These are phyloP conservation scores for Chrysanthemum seticuspe DNA, from an alignment of 129 eudicot genomes.

Conservation along the genomic window DNA sequence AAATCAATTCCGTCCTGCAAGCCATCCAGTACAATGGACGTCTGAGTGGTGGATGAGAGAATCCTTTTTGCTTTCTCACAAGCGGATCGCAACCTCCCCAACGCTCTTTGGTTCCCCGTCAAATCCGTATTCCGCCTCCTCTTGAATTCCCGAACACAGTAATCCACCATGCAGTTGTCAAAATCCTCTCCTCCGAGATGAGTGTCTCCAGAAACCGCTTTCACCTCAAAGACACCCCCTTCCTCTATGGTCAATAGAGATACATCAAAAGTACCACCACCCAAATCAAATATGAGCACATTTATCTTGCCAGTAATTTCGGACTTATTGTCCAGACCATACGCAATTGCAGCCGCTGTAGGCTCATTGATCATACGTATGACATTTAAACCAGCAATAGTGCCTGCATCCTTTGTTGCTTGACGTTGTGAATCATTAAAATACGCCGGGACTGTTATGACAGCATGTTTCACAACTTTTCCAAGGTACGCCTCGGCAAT, in stretches of 20 bases:
- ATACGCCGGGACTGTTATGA: too few species aligned
- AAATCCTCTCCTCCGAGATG: slow-evolving; percentile 24
- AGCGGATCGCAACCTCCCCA: slow-evolving; percentile 14
- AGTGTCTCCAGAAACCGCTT: slow-evolving; percentile 21
- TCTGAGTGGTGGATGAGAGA: too few species aligned
- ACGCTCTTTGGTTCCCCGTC: neutral
- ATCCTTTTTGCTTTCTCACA: too few species aligned
- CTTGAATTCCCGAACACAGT: slow-evolving; percentile 17
- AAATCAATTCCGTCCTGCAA: too few species aligned
- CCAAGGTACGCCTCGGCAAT: too few species aligned
- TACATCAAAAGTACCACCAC: slow-evolving; percentile 28
- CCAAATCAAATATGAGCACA: slow-evolving; percentile 16
- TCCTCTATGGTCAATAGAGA: slow-evolving; percentile 1
- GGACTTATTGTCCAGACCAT: slow-evolving; percentile 20
- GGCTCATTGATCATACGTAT: slow-evolving; percentile 9
- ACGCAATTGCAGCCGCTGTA: slow-evolving; percentile 23
- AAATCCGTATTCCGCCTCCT: slow-evolving; percentile 8
- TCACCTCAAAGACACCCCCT: slow-evolving; percentile 8
- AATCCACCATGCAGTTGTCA: slow-evolving; percentile 17
- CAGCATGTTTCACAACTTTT: too few species aligned
- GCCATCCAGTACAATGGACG: too few species aligned
- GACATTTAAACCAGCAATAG: too few species aligned
- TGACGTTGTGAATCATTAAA: too few species aligned
- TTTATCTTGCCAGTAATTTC: slow-evolving; percentile 8
- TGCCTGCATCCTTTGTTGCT: too few species aligned